Evolutionary conservation across 768 basidiomycete species (phyloP), one percentile per base, ranked within the genome.

Genomic region (Auricularia cornea): DNA sequence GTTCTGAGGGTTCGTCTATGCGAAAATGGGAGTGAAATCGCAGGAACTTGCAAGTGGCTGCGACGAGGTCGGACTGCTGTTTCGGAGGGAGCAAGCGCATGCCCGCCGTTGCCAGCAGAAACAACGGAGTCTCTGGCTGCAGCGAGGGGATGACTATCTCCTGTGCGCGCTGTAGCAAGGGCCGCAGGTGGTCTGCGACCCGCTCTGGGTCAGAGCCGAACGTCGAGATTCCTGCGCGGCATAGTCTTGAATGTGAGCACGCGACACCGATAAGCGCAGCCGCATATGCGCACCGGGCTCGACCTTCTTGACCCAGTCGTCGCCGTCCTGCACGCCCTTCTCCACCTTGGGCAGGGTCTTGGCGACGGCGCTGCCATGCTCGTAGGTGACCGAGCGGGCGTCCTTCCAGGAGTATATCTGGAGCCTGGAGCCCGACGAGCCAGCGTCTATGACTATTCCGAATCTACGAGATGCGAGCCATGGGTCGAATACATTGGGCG

Each of bases 381-480:
- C 79, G 62, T 83, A 79, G 20, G 81, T 78, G 52, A 86, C 78
- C 8, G 80, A 73, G 63, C 84, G 80, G 26, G 95, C 89, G 73
- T 98, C 89, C 66, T 83, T 83, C 97, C 96, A 99, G 73, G 92
- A 94, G 78, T 99, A 98, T 68, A 98, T 93, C 74, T 98, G 95
- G 38, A 98, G 79, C 61, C 97, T 80, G 3, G 96, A 98, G 31
- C 97, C 97, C 28, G 94, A 98, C 73, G 94, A 97, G 65, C 97
- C 97, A 72, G 97, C 97, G 79, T 99, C 97, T 74, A 99, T 92
- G 66, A 98, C 94, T 64, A 98, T 83, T 64, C 92, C 94, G 75
- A 93, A 96, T 69, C 88, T 86, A 68, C 93, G 86, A 62, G 85
- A 85, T 64, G 82, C 76, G 62, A 90, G 82, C 92, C 92, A 94